Conservation (phyloP, 345 rosid genomes). For the Balakata baccata region DNA sequence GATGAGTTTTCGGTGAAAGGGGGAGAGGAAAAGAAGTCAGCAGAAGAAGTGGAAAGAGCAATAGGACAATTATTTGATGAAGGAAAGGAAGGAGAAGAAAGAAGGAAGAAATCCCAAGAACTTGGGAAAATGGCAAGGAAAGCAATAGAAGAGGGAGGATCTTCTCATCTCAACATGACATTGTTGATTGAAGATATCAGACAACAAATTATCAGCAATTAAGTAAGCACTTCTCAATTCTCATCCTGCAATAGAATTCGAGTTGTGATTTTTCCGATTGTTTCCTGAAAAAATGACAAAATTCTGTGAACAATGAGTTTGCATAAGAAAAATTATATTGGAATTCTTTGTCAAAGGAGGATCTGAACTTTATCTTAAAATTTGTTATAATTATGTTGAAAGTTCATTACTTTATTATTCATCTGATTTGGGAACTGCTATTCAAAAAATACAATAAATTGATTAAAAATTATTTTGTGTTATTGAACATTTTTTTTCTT, state of each 20-base stretch:
- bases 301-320: too few relatives aligned
- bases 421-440: too few relatives aligned
- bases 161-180: conserved; percentile 18
- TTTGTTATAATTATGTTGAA: too few relatives aligned
- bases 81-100: conserved; percentile 17
- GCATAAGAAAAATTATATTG: not conserved
- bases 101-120: conserved; percentile 20
- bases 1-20: conserved; percentile 18
- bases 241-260: not conserved
- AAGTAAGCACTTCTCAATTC: not conserved
- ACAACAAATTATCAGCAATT: not conserved
- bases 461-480: too few relatives aligned
- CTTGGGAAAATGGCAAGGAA: conserved; percentile 17
- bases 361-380: too few relatives aligned
- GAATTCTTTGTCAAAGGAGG: not conserved
- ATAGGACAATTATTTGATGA: conserved; percentile 13
- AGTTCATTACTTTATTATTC: too few relatives aligned
- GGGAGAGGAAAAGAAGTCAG: conserved; percentile 32
- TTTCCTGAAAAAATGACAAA: too few relatives aligned
- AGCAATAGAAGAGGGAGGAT: conserved; percentile 23
- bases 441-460: too few relatives aligned
- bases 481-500: too few relatives aligned
- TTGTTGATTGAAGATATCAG: conserved; percentile 7
- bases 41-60: conserved; percentile 7
- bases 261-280: not conserved